phyloP scores from a whole-genome alignment of 2,329 filamentous ascomycete genomes.

The Phyllosticta capitalensis region DNA sequence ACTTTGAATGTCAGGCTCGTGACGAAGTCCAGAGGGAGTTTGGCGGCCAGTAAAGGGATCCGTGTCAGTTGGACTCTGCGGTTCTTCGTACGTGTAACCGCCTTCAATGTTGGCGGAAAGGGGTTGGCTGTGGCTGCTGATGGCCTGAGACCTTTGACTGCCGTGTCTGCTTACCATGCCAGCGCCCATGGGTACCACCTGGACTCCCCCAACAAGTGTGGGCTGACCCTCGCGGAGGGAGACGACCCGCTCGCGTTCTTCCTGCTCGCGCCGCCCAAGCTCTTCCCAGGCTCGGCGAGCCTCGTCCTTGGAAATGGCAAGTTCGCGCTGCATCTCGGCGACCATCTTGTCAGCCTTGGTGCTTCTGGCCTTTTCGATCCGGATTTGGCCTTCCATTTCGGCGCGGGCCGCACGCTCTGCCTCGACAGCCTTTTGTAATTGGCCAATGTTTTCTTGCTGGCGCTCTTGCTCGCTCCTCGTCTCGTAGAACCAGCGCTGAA shows the following conservation, averaged over 20 bases:
- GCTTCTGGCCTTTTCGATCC: conserved; percentile 60
- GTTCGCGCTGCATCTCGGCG: conserved; percentile 84
- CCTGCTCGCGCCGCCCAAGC: conserved; percentile 82
- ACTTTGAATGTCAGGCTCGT: conserved; percentile 24
- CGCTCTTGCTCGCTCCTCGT: conserved; percentile 81
- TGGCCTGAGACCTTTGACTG: conserved; percentile 21
- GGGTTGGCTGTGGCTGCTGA: conserved; percentile 17
- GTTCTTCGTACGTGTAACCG: conserved; percentile 42
- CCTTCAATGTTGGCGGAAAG: conserved; percentile 18
- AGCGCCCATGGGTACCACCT: conserved; percentile 87
- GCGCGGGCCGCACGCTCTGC: conserved; percentile 62
- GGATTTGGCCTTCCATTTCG: conserved; percentile 56
- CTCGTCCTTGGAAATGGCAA: conserved; percentile 92
- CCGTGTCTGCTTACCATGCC: conserved; percentile 50
- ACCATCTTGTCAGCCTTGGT: conserved; percentile 64
- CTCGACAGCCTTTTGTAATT: conserved; percentile 66
- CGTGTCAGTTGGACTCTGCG: conserved; percentile 46
- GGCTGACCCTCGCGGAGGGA: conserved; percentile 82
- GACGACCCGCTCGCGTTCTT: conserved; percentile 76
- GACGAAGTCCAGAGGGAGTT: conserved; percentile 13
- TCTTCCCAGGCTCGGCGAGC: conserved; percentile 95
- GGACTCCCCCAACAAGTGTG: conserved; percentile 83
- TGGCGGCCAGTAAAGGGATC: conserved; percentile 51
- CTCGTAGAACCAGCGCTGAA: conserved; percentile 98
- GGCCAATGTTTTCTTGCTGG: conserved; percentile 68